Conservation (phyloP, 2,329 filamentous ascomycete species). For the Paramyrothecium sp. region DNA sequence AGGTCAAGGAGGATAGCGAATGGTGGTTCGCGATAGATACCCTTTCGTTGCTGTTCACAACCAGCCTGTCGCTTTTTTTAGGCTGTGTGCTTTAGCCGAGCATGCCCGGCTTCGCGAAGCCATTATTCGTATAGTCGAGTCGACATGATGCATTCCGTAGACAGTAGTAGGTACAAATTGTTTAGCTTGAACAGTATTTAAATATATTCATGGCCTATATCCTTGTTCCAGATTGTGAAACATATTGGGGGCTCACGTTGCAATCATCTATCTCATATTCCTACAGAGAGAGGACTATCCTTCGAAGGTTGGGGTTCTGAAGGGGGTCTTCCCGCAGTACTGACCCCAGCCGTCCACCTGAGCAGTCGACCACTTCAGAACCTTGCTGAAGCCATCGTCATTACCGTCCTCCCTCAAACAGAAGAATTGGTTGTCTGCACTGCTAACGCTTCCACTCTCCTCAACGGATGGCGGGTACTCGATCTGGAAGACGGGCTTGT, state of each 20-base stretch:
- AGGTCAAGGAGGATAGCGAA: conserved; percentile 31
- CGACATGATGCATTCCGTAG: too few relatives aligned
- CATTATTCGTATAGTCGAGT: too few relatives aligned
- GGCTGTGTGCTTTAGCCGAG: background rate
- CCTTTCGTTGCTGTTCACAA: conserved; percentile 8
- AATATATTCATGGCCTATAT: too few relatives aligned
- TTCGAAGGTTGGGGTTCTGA: conserved; percentile 19
- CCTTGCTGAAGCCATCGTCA: conserved; percentile 27
- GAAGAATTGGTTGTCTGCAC: conserved; percentile 21
- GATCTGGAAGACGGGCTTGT: conserved; percentile 30
- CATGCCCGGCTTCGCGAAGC: background rate
- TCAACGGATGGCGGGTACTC: conserved; percentile 29
- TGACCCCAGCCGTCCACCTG: conserved; percentile 30
- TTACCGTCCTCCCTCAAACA: conserved; percentile 16
- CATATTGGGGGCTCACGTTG: background rate
- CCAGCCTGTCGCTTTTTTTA: background rate
- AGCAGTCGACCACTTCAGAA: conserved; percentile 29
- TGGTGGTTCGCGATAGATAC: conserved; percentile 21
- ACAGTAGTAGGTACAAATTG: too few relatives aligned
- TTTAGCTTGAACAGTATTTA: background rate
- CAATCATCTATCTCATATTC: background rate
- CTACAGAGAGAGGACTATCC: conserved; percentile 4
- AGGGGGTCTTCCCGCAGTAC: conserved; percentile 23
- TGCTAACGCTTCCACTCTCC: conserved; percentile 17
- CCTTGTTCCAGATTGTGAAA: too few relatives aligned